Percentiles rank a stretch among this genome's conserved stretches.
phyloP scores from a whole-genome alignment of 306 rosid genomes.

The Lithocarpus polystachyus region DNA sequence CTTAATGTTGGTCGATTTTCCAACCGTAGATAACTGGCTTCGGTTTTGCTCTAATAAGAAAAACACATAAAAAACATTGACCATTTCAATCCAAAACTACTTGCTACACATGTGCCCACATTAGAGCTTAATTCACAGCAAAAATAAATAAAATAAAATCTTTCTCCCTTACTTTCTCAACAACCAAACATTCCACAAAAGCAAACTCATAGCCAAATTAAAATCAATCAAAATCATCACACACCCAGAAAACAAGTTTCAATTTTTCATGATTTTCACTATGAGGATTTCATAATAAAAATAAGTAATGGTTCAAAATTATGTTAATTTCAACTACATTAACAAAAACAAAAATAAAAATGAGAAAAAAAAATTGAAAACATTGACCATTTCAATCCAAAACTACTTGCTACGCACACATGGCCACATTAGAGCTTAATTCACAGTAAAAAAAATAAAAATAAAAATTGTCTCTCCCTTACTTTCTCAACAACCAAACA shows the following conservation, averaged over 20 bases:
- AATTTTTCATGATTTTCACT: too few species aligned
- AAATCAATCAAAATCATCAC: neutral
- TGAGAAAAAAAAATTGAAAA: slow-evolving; percentile 17
- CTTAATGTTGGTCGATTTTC: slow-evolving; percentile 60
- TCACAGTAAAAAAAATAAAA: neutral
- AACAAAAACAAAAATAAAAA: neutral
- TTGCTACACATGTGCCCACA: neutral
- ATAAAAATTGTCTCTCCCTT: neutral
- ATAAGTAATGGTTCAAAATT: too few species aligned
- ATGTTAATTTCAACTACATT: neutral
- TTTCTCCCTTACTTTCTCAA: neutral
- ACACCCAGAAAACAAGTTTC: neutral
- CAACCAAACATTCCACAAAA: slow-evolving; percentile 8
- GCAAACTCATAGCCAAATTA: neutral
- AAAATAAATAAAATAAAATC: neutral
- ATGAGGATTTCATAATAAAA: too few species aligned
- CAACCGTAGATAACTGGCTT: slow-evolving; percentile 41
- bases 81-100: neutral
- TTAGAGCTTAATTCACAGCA: neutral
- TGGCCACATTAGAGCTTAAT: neutral
- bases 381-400: neutral
- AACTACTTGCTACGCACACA: neutral
- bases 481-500: slow-evolving; percentile 15
- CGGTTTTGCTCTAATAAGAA: slow-evolving; percentile 39
- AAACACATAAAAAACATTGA: slow-evolving; percentile 12